Conservation (phyloP, 75 land plant species). For the Gnetum montanum region DNA sequence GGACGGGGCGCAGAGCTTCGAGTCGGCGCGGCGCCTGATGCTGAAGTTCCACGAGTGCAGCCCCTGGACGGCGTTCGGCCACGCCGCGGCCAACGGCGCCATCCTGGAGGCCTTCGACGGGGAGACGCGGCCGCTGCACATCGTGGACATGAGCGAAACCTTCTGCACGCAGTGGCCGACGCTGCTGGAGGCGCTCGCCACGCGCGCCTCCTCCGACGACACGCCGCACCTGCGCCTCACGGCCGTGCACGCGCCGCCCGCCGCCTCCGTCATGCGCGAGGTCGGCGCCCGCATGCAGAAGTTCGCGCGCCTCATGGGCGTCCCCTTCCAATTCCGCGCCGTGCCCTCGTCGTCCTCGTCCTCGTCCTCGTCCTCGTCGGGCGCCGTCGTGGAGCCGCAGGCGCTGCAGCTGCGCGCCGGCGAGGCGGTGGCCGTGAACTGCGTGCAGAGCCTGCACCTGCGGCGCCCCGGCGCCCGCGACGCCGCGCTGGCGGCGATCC, state of each 20-base stretch:
- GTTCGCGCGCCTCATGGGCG: constrained; percentile 94
- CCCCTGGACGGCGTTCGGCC: constrained; percentile 95
- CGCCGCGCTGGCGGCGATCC: constrained; percentile 25
- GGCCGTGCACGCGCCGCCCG: constrained; percentile 32
- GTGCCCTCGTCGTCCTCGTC: constrained; percentile 25
- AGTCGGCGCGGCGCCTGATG: constrained; percentile 60
- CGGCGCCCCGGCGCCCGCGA: constrained; percentile 38
- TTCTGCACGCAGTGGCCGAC: constrained; percentile 98
- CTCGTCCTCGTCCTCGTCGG: constrained; percentile 61
- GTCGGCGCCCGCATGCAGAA: constrained; percentile 71
- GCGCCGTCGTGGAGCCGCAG: constrained; percentile 25
- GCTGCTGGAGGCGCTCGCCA: constrained; percentile 84
- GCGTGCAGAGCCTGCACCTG: constrained; percentile 52
- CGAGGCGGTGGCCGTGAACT: constrained; percentile 76
- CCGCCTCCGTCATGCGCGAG: constrained; percentile 61
- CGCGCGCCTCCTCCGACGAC: constrained; percentile 78
- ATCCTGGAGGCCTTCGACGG: constrained; percentile 83
- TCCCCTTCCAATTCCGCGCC: constrained; percentile 69
- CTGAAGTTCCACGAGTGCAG: constrained; percentile 87
- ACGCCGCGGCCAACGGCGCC: constrained; percentile 89
- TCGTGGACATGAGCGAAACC: constrained; percentile 76
- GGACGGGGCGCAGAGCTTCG: constrained; percentile 59
- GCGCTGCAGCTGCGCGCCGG: constrained; percentile 30
- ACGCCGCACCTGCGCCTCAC: constrained; percentile 77
- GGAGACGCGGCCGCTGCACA: constrained; percentile 61